Percentiles rank a stretch among this genome's conserved stretches.
phyloP scores from a whole-genome alignment of 768 basidiomycete genomes.

The Gyrodon lividus region DNA sequence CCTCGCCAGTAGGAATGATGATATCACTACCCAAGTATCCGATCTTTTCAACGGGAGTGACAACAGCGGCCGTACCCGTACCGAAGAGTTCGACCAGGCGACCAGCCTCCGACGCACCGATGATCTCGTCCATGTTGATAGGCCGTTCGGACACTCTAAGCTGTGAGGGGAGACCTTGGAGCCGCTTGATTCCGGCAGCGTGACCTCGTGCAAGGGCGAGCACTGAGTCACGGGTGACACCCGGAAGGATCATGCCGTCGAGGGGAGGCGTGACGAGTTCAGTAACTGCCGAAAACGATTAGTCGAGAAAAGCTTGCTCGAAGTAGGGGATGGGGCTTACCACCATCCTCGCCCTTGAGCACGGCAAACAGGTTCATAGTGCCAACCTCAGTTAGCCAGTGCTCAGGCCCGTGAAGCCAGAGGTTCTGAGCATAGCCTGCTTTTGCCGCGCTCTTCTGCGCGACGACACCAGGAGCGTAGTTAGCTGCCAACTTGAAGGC shows the following conservation, averaged over 20 bases:
- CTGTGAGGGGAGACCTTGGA: conserved; percentile 53
- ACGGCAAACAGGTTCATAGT: conserved; percentile 93
- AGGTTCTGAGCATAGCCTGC: conserved; percentile 86
- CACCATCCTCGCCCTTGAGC: conserved; percentile 67
- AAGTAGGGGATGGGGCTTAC: conserved; percentile 33
- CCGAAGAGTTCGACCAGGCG: conserved; percentile 51
- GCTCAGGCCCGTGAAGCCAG: conserved; percentile 76
- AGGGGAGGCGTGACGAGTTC: conserved; percentile 68
- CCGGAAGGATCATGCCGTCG: conserved; percentile 66
- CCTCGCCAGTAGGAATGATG: conserved; percentile 53
- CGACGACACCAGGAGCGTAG: conserved; percentile 85
- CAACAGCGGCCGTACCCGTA: conserved; percentile 53
- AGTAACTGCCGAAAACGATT: conserved; percentile 30
- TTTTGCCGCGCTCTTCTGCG: conserved; percentile 74
- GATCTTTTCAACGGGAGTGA: conserved; percentile 50
- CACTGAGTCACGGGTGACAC: conserved; percentile 60
- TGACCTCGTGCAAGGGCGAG: conserved; percentile 55
- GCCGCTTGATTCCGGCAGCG: conserved; percentile 40
- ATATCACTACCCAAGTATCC: conserved; percentile 59
- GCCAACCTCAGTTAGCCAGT: conserved; percentile 65
- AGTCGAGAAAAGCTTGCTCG: background rate
- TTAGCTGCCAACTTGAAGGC: conserved; percentile 86
- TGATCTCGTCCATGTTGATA: conserved; percentile 76
- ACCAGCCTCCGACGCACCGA: conserved; percentile 43
- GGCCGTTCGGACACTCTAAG: conserved; percentile 65